Conservation (phyloP, 2,329 filamentous ascomycete species). For the Cladophialophora bantiana region DNA sequence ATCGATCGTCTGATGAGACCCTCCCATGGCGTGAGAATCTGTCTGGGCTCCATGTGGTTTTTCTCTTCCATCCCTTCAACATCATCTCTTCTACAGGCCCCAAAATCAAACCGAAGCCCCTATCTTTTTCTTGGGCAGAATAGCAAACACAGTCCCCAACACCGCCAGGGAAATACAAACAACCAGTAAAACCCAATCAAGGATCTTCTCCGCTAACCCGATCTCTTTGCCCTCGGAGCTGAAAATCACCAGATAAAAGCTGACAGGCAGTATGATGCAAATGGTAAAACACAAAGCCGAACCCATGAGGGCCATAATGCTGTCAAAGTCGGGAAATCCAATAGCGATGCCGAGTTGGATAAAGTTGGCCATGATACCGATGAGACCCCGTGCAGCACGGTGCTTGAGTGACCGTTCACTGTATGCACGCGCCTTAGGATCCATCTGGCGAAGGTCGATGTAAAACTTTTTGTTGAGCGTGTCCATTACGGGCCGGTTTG, state of each 20-base stretch:
- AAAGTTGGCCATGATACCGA: slow-evolving; percentile 72
- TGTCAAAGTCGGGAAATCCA: slow-evolving; percentile 79
- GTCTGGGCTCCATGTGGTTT: background rate
- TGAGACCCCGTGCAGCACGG: slow-evolving; percentile 63
- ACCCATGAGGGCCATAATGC: slow-evolving; percentile 90
- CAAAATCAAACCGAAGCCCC: slow-evolving; percentile 49
- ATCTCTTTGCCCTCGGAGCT: slow-evolving; percentile 75
- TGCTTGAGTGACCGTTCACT: slow-evolving; percentile 60
- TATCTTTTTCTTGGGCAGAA: slow-evolving; percentile 78
- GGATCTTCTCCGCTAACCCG: slow-evolving; percentile 64
- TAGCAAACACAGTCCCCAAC: slow-evolving; percentile 85
- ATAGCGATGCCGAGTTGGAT: slow-evolving; percentile 78
- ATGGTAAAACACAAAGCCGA: slow-evolving; percentile 91
- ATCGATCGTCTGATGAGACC: slow-evolving; percentile 1
- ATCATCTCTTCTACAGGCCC: background rate
- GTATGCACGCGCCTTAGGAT: slow-evolving; percentile 40
- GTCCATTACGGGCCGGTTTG: slow-evolving; percentile 80
- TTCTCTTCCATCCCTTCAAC: background rate
- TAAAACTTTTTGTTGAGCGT: slow-evolving; percentile 83
- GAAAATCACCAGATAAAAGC: slow-evolving; percentile 91
- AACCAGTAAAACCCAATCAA: slow-evolving; percentile 73
- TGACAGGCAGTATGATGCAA: slow-evolving; percentile 86
- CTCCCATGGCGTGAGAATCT: background rate
- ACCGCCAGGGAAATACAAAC: slow-evolving; percentile 73
- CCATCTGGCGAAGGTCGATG: slow-evolving; percentile 63